Percentiles rank a stretch among this genome's conserved stretches.
phyloP scores from a whole-genome alignment of 2,329 filamentous ascomycete genomes.

The Penicillium olsonii region DNA sequence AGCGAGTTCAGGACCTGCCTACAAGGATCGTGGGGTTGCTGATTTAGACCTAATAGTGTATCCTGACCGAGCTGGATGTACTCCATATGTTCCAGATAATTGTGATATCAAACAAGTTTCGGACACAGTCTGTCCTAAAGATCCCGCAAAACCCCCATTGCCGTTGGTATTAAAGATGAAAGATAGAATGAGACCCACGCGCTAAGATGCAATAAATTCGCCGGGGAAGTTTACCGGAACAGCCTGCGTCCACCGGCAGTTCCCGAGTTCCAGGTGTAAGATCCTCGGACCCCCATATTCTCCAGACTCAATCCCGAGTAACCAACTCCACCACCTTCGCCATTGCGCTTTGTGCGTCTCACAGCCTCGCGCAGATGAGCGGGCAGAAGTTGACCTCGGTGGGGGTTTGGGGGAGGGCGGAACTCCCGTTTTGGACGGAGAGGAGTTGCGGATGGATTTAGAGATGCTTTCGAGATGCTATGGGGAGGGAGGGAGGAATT shows the following conservation, averaged over 20 bases:
- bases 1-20: no score
- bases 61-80: not conserved
- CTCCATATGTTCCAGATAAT: constrained; percentile 1
- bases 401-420: constrained; percentile 46
- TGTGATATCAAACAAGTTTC: not conserved
- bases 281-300: constrained; percentile 46
- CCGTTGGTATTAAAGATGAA: constrained; percentile 5
- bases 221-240: constrained; percentile 41
- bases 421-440: constrained; percentile 32
- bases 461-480: constrained; percentile 10
- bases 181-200: not conserved
- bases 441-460: constrained; percentile 13
- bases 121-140: not conserved
- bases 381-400: constrained; percentile 50
- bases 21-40: not conserved
- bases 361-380: constrained; percentile 53
- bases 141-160: not conserved
- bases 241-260: constrained; percentile 45
- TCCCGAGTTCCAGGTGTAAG: constrained; percentile 46
- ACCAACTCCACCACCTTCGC: constrained; percentile 51
- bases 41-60: not conserved
- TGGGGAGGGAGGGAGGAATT: constrained; percentile 14
- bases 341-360: constrained; percentile 50
- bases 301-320: constrained; percentile 50
- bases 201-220: constrained; percentile 2